Conservation (phyloP, 306 rosid genomes). For the Prunus mira region DNA sequence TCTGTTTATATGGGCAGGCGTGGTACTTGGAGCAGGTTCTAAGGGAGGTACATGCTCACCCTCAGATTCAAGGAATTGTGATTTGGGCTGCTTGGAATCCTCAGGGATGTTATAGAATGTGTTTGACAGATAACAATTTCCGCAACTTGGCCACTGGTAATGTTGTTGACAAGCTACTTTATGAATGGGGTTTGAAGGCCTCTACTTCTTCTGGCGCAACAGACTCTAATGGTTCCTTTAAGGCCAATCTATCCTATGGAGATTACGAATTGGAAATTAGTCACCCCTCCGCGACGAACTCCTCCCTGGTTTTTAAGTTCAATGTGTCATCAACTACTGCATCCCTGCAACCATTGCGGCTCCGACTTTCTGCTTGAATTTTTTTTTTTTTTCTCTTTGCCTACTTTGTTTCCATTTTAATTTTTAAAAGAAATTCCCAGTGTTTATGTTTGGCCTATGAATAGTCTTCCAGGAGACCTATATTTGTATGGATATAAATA, state of each 20-base stretch:
- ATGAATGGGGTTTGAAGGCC: conserved; percentile 43
- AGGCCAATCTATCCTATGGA: conserved; percentile 43
- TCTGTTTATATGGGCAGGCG: conserved; percentile 28
- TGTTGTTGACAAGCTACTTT: conserved; percentile 62
- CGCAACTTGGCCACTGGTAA: conserved; percentile 61
- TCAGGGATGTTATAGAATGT: conserved; percentile 50
- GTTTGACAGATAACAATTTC: conserved; percentile 67
- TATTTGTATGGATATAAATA: too few species aligned
- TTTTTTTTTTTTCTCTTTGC: neutral
- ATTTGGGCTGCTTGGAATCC: conserved; percentile 64
- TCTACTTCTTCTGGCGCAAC: conserved; percentile 20
- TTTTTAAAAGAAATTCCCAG: too few species aligned
- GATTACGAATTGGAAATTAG: conserved; percentile 37
- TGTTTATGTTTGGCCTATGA: too few species aligned
- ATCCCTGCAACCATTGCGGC: conserved; percentile 2
- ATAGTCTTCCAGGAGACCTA: too few species aligned
- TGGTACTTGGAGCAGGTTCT: conserved; percentile 51
- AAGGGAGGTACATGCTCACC: conserved; percentile 66
- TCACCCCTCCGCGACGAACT: conserved; percentile 19
- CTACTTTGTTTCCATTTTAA: neutral
- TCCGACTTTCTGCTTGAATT: conserved; percentile 17
- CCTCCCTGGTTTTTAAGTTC: neutral
- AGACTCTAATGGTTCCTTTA: conserved; percentile 31
- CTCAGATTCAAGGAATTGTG: conserved; percentile 55
- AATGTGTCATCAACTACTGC: conserved; percentile 13